Evolutionary conservation across 2,329 filamentous ascomycete species (phyloP).

Genomic region (Fusarium succisae): DNA sequence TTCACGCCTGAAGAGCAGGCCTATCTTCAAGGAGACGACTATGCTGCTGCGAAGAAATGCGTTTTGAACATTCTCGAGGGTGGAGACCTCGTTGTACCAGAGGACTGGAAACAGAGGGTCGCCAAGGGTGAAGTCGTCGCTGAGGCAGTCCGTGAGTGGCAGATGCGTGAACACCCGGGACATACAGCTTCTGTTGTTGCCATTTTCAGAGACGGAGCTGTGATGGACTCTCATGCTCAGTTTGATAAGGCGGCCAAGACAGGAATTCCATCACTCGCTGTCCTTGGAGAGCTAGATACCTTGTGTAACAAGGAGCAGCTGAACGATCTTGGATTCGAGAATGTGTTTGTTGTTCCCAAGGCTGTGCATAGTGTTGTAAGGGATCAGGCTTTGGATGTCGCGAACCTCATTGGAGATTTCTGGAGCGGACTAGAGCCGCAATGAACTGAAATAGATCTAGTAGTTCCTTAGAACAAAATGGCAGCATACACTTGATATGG

Average conservation of each 20-base stretch:
- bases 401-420: constrained; percentile 14
- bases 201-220: constrained; percentile 57
- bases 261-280: constrained; percentile 11
- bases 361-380: constrained; percentile 41
- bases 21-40: constrained; percentile 40
- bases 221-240: constrained; percentile 46
- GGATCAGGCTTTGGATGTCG: constrained; percentile 34
- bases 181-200: constrained; percentile 57
- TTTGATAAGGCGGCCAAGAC: constrained; percentile 33
- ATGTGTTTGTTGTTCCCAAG: constrained; percentile 36
- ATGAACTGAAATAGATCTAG: accelerated
- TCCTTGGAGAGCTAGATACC: constrained; percentile 42
- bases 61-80: constrained; percentile 55
- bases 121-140: constrained; percentile 55
- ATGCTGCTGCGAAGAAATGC: constrained; percentile 47
- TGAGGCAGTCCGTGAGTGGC: constrained; percentile 58
- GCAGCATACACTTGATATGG: accelerated
- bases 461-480: accelerated
- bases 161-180: constrained; percentile 56
- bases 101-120: constrained; percentile 56
- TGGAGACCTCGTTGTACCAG: constrained; percentile 51
- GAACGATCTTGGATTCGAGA: constrained; percentile 11
- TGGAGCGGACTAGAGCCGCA: constrained; percentile 19
- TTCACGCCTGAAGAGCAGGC: constrained; percentile 43
- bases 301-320: constrained; percentile 33